Evolutionary conservation across 805 yeast genomes (phyloP).

Genomic region (Candida endomychidarum): DNA sequence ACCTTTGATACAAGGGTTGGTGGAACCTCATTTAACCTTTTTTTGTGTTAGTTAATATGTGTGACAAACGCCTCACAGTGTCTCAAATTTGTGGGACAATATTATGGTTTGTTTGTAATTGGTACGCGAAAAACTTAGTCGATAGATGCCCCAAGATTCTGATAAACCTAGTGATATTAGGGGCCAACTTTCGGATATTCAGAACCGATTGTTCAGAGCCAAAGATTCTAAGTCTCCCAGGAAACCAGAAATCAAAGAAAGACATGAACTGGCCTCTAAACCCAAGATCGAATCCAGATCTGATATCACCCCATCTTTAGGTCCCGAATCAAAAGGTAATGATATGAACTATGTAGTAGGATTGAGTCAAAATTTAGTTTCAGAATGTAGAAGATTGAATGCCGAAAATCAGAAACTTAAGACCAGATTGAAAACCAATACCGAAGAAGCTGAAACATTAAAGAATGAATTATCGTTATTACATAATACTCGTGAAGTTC

Average conservation of each 20-base stretch:
- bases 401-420: constrained; percentile 58
- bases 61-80: too few relatives aligned
- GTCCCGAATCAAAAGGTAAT: constrained; percentile 50
- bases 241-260: constrained; percentile 2
- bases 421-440: constrained; percentile 39
- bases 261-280: not conserved
- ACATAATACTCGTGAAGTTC: constrained; percentile 32
- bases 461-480: constrained; percentile 35
- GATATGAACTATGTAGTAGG: constrained; percentile 75
- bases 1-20: too few relatives aligned
- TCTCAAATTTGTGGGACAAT: too few relatives aligned
- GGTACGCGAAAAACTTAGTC: constrained; percentile 7
- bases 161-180: constrained; percentile 29
- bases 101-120: too few relatives aligned
- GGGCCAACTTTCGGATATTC: constrained; percentile 41
- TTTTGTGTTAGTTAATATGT: too few relatives aligned
- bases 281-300: constrained; percentile 10
- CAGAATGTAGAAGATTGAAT: constrained; percentile 68
- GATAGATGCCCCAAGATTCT: constrained; percentile 13
- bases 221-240: constrained; percentile 14
- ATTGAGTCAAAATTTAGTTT: constrained; percentile 66
- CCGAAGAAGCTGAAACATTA: constrained; percentile 42
- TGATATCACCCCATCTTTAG: constrained; percentile 30
- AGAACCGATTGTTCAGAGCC: constrained; percentile 29
- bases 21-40: too few relatives aligned